Evolutionary conservation across 164 flowering plant species (phyloP).

Genomic region (Umbellularia californica): DNA sequence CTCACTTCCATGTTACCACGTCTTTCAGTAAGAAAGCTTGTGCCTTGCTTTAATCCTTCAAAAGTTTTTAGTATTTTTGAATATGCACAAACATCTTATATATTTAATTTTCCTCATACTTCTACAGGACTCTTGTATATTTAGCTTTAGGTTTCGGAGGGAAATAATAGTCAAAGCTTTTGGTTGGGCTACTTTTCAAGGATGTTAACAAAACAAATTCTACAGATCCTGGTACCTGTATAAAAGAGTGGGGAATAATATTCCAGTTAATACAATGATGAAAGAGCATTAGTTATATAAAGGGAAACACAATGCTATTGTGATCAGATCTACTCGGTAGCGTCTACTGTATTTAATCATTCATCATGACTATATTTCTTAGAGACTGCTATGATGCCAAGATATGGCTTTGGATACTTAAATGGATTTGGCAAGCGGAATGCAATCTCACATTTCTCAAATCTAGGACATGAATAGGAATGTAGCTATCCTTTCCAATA

Average conservation of each 20-base stretch:
- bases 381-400: neutral
- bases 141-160: neutral
- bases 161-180: neutral
- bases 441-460: neutral
- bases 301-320: neutral
- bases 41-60: neutral
- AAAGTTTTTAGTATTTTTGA: neutral
- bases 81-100: too few relatives aligned
- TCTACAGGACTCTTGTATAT: neutral
- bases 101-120: too few relatives aligned
- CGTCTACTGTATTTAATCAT: neutral
- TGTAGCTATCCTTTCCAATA: neutral
- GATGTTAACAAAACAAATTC: neutral
- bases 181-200: neutral
- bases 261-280: neutral
- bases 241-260: neutral
- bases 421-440: neutral
- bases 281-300: too few relatives aligned
- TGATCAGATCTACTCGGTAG: neutral
- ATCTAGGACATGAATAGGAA: neutral
- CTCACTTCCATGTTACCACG: slow-evolving; percentile 64
- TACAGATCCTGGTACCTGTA: neutral
- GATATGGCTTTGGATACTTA: neutral
- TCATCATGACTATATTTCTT: neutral
- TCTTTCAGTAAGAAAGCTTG: slow-evolving; percentile 61